These are phyloP conservation scores for Yarrowia galli DNA, from an alignment of 1,139 yeast species.

Conservation along the genomic window DNA sequence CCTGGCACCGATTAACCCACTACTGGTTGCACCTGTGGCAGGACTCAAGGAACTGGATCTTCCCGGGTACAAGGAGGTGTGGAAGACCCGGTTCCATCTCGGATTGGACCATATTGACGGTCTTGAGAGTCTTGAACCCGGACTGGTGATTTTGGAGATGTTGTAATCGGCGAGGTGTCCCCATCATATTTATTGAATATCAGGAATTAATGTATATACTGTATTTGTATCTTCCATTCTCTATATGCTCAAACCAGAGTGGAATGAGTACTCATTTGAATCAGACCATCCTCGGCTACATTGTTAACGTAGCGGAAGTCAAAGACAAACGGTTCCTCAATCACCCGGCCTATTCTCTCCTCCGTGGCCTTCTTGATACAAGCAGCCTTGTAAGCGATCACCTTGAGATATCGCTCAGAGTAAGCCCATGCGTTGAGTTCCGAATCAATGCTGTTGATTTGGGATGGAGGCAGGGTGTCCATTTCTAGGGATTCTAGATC, in stretches of 20 bases:
- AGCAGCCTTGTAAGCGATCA: constrained; percentile 23
- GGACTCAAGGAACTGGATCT: constrained; percentile 15
- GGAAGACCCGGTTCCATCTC: constrained; percentile 60
- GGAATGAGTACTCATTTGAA: constrained; percentile 26
- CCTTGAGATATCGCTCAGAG: constrained; percentile 32
- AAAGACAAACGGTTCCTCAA: constrained; percentile 33
- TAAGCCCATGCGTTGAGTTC: constrained; percentile 36
- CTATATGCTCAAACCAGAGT: constrained; percentile 10
- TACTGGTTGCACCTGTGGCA: constrained; percentile 32
- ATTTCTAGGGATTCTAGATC: constrained; percentile 23
- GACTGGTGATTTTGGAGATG: constrained; percentile 61
- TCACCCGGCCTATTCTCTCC: constrained; percentile 28
- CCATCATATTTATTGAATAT: constrained; percentile 9
- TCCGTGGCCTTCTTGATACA: constrained; percentile 28
- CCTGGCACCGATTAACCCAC: background rate
- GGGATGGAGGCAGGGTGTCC: constrained; percentile 29
- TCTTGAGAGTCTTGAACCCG: constrained; percentile 61
- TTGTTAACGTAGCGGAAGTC: constrained; percentile 23
- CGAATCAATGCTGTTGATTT: constrained; percentile 31
- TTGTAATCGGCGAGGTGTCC: background rate
- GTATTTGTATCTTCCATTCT: no score
- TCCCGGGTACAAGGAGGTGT: constrained; percentile 48
- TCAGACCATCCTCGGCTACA: constrained; percentile 7
- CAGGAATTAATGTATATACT: background rate
- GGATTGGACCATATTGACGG: constrained; percentile 76